Base-by-base conservation (phyloP, 768 basidiomycete species). In the Lactifluus rugatus region DNA sequence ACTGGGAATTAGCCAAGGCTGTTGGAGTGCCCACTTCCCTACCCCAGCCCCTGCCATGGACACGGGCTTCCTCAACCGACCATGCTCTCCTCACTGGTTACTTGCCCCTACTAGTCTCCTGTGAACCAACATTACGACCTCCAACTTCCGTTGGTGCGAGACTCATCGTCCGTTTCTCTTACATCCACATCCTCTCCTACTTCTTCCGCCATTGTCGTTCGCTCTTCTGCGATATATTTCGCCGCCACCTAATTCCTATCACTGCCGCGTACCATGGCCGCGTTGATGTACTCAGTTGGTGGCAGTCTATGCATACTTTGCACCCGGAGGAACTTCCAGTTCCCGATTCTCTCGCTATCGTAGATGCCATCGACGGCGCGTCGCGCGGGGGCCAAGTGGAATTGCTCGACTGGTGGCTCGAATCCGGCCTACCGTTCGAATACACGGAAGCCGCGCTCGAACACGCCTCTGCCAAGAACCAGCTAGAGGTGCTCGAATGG, bases 1-100 rank as follows among this genome's bases (percentile, higher is more conserved):
- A 90, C 68, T 94, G 90, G 89, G 87, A 92, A 64, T 81, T 94
- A 9, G 76, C 84, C 13, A 84, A 81, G 59, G 84, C 91, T 14
- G 80, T 93, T 36, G 82, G 84, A 19, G 73, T 92, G 1, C 86
- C 84, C 11, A 88, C 88, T 5, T 81, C 81, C 9, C 69, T 93
- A 0, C 70, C 79, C 5, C 77, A 75, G 26, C 89, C 89, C 10
- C 70, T 74, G 5, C 82, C 84, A 23, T 94, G 92, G 92, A 73
- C 72, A 48, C 79, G 79, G 42, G 87, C 91, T 7, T 81, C 84
- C 19, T 66, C 71, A 26, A 83, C 81, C 6, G 91, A 94, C 71
- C 71, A 79, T 50, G 84, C 85, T 23, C 84, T 93, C 69, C 78
- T 94, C 49, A 75, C 81, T 2, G 83, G 83, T 32, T 77, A 77